Percentiles rank a stretch among this genome's conserved stretches.
These are phyloP conservation scores for Pichia sp. DNA, from an alignment of 1,139 yeast species.

Conservation along the genomic window DNA sequence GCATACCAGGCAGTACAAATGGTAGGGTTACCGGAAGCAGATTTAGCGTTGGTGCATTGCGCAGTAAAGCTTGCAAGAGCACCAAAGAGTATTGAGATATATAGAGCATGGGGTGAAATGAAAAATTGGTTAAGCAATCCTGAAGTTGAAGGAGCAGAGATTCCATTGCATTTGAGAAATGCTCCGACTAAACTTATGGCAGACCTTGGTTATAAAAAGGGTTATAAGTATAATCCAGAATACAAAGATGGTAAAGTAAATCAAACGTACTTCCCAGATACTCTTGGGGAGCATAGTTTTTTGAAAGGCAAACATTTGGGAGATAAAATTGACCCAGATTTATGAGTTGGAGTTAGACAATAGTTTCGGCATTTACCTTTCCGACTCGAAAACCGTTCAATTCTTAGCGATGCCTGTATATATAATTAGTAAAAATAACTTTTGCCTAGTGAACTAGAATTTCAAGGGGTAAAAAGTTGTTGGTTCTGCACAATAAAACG, in stretches of 20 bases:
- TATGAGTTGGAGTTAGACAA: too few relatives aligned
- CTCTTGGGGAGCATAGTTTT: constrained; percentile 30
- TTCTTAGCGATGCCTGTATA: too few relatives aligned
- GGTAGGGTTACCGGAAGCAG: constrained; percentile 97
- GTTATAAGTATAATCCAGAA: constrained; percentile 83
- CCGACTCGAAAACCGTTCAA: background rate
- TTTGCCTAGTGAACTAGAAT: background rate
- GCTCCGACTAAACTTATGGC: constrained; percentile 92
- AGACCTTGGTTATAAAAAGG: constrained; percentile 76
- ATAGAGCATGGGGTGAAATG: constrained; percentile 66
- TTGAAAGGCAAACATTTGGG: constrained; percentile 40
- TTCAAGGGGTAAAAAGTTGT: background rate
- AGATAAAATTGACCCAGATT: constrained; percentile 29
- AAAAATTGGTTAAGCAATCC: constrained; percentile 55
- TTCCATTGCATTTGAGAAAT: constrained; percentile 79
- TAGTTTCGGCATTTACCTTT: background rate
- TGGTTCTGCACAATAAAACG: background rate
- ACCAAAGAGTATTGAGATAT: constrained; percentile 76
- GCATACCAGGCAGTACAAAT: constrained; percentile 83
- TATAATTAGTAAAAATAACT: too few relatives aligned
- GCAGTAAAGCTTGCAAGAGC: constrained; percentile 84
- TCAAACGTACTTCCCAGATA: constrained; percentile 65
- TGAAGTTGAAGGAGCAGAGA: constrained; percentile 53
- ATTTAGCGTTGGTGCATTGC: constrained; percentile 82
- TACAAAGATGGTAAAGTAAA: constrained; percentile 62